phyloP scores from a whole-genome alignment of 257 asterid genomes.

The Datura wrightii region DNA sequence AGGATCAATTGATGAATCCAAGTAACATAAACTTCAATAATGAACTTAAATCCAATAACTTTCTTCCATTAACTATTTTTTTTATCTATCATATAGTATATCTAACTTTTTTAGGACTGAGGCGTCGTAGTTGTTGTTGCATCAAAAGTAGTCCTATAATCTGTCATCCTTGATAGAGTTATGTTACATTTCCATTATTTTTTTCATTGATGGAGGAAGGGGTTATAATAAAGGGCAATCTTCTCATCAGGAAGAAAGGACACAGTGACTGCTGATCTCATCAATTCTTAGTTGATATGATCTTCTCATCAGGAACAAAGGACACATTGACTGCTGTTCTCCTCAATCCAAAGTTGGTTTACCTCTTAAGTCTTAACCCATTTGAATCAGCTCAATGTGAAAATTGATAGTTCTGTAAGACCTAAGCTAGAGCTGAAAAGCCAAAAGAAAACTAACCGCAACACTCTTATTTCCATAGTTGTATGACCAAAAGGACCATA shows the following conservation, averaged over 20 bases:
- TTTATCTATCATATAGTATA: background rate
- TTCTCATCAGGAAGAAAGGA: background rate
- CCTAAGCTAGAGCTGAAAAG: background rate
- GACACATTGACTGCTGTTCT: background rate
- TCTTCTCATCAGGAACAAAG: background rate
- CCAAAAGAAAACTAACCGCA: background rate
- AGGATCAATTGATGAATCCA: background rate
- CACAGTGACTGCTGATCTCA: background rate
- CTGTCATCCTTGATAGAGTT: background rate
- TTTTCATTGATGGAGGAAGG: background rate
- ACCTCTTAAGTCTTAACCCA: background rate
- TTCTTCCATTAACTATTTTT: background rate
- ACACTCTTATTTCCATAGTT: background rate
- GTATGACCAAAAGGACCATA: background rate
- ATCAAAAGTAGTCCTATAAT: background rate
- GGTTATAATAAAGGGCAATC: background rate
- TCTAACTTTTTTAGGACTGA: background rate
- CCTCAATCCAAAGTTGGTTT: background rate
- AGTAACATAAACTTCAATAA: conserved; percentile 10
- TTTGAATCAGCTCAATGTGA: background rate
- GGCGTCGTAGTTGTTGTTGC: background rate
- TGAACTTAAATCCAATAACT: background rate
- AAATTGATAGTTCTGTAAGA: background rate
- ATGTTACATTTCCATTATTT: background rate
- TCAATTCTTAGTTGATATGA: background rate